Base-by-base conservation (phyloP, 805 yeast species). In the Ascoidea tarda region DNA sequence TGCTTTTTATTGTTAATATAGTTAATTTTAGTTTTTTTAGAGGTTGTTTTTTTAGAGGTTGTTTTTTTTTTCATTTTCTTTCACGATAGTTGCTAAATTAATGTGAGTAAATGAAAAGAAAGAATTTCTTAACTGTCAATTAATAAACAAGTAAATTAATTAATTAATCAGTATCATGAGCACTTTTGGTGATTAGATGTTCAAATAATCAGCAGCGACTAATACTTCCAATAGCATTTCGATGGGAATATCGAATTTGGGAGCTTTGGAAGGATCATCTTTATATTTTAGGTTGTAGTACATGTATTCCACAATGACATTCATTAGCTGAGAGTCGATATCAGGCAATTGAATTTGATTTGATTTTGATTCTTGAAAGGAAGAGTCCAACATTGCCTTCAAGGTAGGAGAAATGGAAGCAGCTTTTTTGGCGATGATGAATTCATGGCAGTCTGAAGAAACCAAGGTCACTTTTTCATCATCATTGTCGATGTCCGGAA, bases 141-240 rank as follows among this genome's bases (percentile, higher is more conserved):
- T 3, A 21, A 21, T 21, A 21, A 21, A 21, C 28, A 21, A 21
- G 28, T 21, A 21, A 21, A 3, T 21, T 21, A 21, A 21, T 21
- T 21, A 21, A 21, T 21, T 21, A 21, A 21, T 21, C 28, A 21
- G 28, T 21, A 21, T 21, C 28, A 21, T 21, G 28, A 3, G 28
- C 28, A 21, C 28, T 21, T 21, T 21, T 21, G 28, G 28, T 21
- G 28, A 21, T 46, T 55, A 78, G 47, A 81, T 82, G 59, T 87
- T 91, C 59, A 88, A 68, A 63, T 79, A 91, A 63, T 93, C 99
- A 1, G 98, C 96, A 32, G 96, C 96, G 45, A 93, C 91, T 48
- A 93, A 67, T 58, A 91, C 69, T 63, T 93, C 98, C 56, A 91
- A 70, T 0, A 98, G 96, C 79, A 91, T 77, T 59, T 88, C 97